Evolutionary conservation across 306 rosid species (phyloP).

Genomic region (Mucuna pruriens): DNA sequence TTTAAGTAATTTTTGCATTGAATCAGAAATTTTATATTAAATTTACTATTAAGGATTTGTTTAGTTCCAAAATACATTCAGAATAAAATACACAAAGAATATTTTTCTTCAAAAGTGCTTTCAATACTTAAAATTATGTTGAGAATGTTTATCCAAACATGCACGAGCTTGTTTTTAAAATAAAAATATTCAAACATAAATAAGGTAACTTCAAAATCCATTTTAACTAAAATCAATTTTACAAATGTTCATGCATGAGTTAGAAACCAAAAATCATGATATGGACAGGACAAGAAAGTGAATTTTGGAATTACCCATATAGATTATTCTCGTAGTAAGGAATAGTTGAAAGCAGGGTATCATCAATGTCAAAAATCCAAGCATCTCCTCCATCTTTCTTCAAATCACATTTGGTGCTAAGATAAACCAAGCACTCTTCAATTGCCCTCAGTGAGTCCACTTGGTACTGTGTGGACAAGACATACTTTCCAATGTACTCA

Average conservation of each 20-base stretch:
- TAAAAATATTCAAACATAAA: background rate
- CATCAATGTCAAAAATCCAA: slow-evolving; percentile 82
- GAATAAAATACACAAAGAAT: no score
- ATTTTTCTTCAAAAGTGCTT: no score
- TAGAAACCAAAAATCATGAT: background rate
- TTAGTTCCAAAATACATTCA: no score
- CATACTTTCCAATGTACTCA: slow-evolving; percentile 52
- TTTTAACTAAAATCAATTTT: no score
- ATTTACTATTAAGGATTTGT: no score
- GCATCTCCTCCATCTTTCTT: slow-evolving; percentile 66
- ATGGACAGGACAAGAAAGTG: background rate
- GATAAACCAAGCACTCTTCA: slow-evolving; percentile 56
- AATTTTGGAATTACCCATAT: slow-evolving; percentile 49
- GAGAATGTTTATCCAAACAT: no score
- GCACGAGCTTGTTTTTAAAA: no score
- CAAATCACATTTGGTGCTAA: slow-evolving; percentile 55
- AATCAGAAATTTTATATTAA: no score
- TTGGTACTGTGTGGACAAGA: slow-evolving; percentile 57
- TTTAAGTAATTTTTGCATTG: background rate
- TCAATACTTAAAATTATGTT: no score
- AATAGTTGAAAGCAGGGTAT: slow-evolving; percentile 61
- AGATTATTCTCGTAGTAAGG: slow-evolving; percentile 59
- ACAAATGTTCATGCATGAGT: no score
- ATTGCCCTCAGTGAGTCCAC: slow-evolving; percentile 55
- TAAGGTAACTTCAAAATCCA: background rate